A percentile compares a stretch with the other conserved stretches of the same genome.
Conservation (phyloP, 1,284 basidiomycete genomes). For the Takashimella koratensis region DNA sequence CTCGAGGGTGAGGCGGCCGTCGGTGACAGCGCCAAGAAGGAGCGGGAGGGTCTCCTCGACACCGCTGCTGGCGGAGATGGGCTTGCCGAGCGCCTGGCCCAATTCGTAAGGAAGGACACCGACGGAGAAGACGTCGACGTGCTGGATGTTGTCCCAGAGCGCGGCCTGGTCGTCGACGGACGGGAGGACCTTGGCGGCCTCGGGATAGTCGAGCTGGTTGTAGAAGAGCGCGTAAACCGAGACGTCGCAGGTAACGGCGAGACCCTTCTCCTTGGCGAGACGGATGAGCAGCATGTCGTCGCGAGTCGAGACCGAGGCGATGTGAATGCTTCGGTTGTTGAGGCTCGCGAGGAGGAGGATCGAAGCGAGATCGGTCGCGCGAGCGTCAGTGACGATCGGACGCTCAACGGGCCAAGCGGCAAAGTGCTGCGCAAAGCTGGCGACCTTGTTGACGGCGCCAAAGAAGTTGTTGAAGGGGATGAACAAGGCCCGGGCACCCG, state of each 20-base stretch:
- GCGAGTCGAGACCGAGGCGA: conserved; percentile 84
- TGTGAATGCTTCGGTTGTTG: conserved; percentile 83
- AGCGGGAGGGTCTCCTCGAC: conserved; percentile 85
- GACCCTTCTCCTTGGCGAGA: conserved; percentile 87
- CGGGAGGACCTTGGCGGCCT: conserved; percentile 64
- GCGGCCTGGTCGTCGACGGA: conserved; percentile 72
- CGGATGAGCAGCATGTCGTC: conserved; percentile 90
- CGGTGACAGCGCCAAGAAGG: conserved; percentile 77
- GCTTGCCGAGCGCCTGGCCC: conserved; percentile 63
- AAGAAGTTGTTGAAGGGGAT: conserved; percentile 68
- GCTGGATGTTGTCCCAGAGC: conserved; percentile 80
- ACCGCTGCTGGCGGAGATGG: conserved; percentile 70
- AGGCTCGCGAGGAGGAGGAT: conserved; percentile 89
- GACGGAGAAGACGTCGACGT: conserved; percentile 89
- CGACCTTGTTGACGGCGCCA: conserved; percentile 55
- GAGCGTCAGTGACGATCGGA: conserved; percentile 90
- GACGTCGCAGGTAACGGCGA: conserved; percentile 96
- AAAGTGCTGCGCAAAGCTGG: conserved; percentile 77
- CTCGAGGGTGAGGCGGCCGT: conserved; percentile 75
- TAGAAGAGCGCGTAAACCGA: conserved; percentile 92
- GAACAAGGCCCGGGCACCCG: conserved; percentile 77
- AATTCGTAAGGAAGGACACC: conserved; percentile 79
- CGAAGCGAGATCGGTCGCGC: conserved; percentile 87
- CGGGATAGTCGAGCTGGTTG: conserved; percentile 68
- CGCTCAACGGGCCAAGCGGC: conserved; percentile 87